phyloP scores from a whole-genome alignment of 495 filamentous ascomycete species.

The Parathielavia hyrcaniae region DNA sequence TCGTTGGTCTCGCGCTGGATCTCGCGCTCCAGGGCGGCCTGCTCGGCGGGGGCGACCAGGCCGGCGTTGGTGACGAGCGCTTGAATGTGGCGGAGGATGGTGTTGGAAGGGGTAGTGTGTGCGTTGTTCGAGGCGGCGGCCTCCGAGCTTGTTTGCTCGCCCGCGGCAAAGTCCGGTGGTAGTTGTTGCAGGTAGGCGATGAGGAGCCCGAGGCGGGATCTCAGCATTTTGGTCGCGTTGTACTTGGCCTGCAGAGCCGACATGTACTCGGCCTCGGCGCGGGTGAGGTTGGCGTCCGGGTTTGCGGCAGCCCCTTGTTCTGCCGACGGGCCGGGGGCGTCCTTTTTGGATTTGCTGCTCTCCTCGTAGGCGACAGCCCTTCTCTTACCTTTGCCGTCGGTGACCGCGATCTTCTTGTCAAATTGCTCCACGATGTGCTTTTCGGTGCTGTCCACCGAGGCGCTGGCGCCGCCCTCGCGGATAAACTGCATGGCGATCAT shows the following conservation, averaged over 20 bases:
- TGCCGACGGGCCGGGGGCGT: constrained; percentile 26
- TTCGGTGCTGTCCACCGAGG: constrained; percentile 49
- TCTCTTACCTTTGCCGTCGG: constrained; percentile 45
- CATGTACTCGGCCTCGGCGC: constrained; percentile 71
- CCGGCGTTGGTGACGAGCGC: constrained; percentile 57
- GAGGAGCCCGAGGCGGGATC: constrained; percentile 75
- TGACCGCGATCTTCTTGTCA: constrained; percentile 34
- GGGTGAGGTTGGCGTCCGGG: constrained; percentile 52
- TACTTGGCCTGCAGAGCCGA: constrained; percentile 69
- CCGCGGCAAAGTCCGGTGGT: constrained; percentile 55
- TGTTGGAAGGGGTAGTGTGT: constrained; percentile 53
- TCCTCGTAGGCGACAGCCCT: constrained; percentile 32
- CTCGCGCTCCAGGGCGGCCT: constrained; percentile 47
- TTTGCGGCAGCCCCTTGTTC: constrained; percentile 16
- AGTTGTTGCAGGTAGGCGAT: constrained; percentile 71
- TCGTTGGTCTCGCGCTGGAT: constrained; percentile 66
- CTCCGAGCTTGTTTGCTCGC: constrained; percentile 32
- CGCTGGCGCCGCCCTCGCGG: constrained; percentile 73
- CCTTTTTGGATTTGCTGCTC: constrained; percentile 32
- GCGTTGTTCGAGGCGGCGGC: constrained; percentile 35
- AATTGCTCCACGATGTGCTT: constrained; percentile 31
- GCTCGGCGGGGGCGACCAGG: constrained; percentile 52
- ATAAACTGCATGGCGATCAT: constrained; percentile 96
- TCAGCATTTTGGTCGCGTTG: constrained; percentile 88
- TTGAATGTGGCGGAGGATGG: constrained; percentile 60